Evolutionary conservation across 257 asterid genomes (phyloP).

Genomic region (Solanum arcanum): DNA sequence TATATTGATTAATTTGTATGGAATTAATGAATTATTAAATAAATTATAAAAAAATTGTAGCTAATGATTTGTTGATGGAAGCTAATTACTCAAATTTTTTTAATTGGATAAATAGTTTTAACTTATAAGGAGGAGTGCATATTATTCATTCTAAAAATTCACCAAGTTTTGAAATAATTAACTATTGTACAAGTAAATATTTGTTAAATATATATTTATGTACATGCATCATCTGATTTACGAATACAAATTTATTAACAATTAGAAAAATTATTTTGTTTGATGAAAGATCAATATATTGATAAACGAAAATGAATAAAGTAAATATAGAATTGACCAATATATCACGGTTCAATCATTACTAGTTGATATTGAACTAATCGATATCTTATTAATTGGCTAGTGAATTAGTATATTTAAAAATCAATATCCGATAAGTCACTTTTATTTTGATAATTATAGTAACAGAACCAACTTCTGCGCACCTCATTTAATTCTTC

Average conservation of each 20-base stretch:
- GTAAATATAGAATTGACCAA: neutral
- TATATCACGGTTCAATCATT: no score
- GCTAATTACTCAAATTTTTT: neutral
- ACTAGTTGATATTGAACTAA: neutral
- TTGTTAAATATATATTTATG: neutral
- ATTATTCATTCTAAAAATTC: neutral
- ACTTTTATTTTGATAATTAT: no score
- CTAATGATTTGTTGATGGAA: neutral
- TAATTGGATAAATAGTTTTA: no score
- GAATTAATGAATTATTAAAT: no score
- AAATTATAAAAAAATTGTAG: no score
- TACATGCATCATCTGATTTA: neutral
- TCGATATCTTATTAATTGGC: neutral
- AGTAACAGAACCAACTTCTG: no score
- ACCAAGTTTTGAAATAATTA: neutral
- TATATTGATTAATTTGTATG: no score
- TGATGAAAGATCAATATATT: neutral
- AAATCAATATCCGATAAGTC: neutral
- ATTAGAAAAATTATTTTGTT: no score
- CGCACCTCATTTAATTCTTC: fast-evolving
- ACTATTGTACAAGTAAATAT: neutral
- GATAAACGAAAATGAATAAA: neutral
- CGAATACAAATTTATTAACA: no score
- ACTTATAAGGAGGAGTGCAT: neutral
- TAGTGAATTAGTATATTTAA: no score